Conservation (phyloP, 257 asterid species). For the Fraxinus quadrangulata region DNA sequence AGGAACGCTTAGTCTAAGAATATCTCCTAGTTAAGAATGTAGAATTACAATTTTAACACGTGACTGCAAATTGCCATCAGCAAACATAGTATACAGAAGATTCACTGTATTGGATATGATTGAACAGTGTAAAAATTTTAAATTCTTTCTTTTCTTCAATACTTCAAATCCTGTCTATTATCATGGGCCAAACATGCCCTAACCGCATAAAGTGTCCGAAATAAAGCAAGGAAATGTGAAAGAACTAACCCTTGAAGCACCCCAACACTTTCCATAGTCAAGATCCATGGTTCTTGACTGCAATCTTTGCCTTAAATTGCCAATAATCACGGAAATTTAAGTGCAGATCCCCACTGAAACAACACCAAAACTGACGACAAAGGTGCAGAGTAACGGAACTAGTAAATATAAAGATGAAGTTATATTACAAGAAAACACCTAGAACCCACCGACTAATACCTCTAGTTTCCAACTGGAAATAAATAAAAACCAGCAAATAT, state of each 20-base stretch:
- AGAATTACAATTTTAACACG: conserved; percentile 1
- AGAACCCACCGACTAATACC: conserved; percentile 31
- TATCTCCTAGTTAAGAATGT: conserved; percentile 4
- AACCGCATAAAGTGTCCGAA: not conserved
- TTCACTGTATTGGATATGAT: not conserved
- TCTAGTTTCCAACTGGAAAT: conserved; percentile 35
- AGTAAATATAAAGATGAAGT: conserved; percentile 17
- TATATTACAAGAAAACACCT: conserved; percentile 27
- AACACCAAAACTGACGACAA: conserved; percentile 21
- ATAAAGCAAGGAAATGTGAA: conserved; percentile 8
- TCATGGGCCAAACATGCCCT: not conserved
- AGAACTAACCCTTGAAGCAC: conserved; percentile 57
- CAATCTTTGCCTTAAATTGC: conserved; percentile 23
- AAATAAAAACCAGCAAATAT: conserved; percentile 38
- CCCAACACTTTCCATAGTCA: conserved; percentile 66
- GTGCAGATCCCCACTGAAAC: conserved; percentile 39
- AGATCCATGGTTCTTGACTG: conserved; percentile 56
- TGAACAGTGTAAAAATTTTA: not conserved
- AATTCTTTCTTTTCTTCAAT: not conserved
- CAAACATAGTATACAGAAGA: not conserved
- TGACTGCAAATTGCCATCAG: not conserved
- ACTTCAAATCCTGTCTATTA: not conserved
- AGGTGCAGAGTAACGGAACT: conserved; percentile 3
- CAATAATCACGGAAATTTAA: conserved; percentile 24
- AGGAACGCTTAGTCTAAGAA: conserved; percentile 10